Conservation (phyloP, 352 stramenopile species). For the Thalassiosira exigua region DNA sequence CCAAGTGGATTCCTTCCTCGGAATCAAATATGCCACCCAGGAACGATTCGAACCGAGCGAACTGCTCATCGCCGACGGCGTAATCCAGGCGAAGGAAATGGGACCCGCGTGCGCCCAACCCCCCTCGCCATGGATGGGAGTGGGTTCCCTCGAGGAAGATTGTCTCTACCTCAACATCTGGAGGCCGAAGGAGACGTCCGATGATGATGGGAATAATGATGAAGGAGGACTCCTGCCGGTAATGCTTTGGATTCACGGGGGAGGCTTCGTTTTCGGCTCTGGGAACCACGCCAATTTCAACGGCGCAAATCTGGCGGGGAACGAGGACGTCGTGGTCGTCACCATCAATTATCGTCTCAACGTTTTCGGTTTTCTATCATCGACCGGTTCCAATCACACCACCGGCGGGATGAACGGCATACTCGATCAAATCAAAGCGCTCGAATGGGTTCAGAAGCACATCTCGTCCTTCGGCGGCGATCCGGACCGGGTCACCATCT, state of each 20-base stretch:
- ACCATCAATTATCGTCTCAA: slow-evolving; percentile 88
- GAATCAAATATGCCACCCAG: slow-evolving; percentile 1
- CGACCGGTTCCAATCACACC: slow-evolving; percentile 74
- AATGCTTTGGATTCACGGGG: slow-evolving; percentile 87
- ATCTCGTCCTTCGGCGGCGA: slow-evolving; percentile 88
- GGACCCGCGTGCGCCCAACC: slow-evolving; percentile 1
- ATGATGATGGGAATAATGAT: slow-evolving; percentile 7
- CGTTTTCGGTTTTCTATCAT: slow-evolving; percentile 84
- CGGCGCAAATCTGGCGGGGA: slow-evolving; percentile 50
- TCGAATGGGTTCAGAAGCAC: slow-evolving; percentile 89
- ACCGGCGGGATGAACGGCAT: slow-evolving; percentile 89
- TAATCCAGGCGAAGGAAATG: slow-evolving; percentile 1
- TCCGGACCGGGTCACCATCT: slow-evolving; percentile 87
- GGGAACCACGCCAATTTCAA: slow-evolving; percentile 62
- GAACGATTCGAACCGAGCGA: background rate
- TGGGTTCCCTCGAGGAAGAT: slow-evolving; percentile 72
- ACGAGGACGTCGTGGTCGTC: slow-evolving; percentile 83
- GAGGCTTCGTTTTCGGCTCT: slow-evolving; percentile 82
- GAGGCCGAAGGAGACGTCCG: slow-evolving; percentile 59
- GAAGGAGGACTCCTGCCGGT: too few species aligned
- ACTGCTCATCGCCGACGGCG: background rate
- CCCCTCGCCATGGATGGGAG: too few species aligned
- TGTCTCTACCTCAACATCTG: slow-evolving; percentile 90
- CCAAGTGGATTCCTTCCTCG: slow-evolving; percentile 6
- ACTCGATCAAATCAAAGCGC: slow-evolving; percentile 87